Percentiles rank a stretch among this genome's conserved stretches.
phyloP scores from a whole-genome alignment of 495 filamentous ascomycete genomes.

The Xylaria cubensis region DNA sequence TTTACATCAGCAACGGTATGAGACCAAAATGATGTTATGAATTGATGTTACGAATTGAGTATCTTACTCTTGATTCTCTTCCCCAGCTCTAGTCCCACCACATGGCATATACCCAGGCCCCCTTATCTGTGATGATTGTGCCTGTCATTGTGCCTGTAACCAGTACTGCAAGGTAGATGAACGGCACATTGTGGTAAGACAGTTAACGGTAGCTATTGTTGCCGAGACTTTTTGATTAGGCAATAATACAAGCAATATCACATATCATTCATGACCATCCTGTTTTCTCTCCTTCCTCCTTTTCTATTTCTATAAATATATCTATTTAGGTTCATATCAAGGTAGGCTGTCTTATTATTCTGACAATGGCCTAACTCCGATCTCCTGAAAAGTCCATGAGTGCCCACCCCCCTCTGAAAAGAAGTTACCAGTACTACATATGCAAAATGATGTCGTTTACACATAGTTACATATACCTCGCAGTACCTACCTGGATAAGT shows the following conservation, averaged over 20 bases:
- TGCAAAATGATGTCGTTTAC: not conserved
- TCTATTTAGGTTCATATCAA: not conserved
- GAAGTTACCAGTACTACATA: not conserved
- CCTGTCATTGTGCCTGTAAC: not conserved
- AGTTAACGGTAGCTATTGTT: not conserved
- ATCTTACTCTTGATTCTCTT: not conserved
- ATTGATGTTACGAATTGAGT: not conserved
- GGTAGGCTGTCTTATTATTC: not conserved
- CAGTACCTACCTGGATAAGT: not conserved
- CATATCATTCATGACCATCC: not conserved
- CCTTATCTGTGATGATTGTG: not conserved
- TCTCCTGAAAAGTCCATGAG: not conserved
- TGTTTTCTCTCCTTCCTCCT: not conserved
- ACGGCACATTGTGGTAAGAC: not conserved
- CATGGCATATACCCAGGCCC: not conserved
- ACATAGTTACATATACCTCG: not conserved
- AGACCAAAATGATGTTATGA: not conserved
- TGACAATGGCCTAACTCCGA: not conserved
- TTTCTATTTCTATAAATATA: not conserved
- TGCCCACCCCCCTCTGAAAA: not conserved
- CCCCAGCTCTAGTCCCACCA: not conserved
- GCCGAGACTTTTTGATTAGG: not conserved
- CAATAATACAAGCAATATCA: not conserved
- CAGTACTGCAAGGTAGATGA: not conserved
- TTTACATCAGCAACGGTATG: slow-evolving; percentile 38